Conservation (phyloP, 2,329 filamentous ascomycete species). For the Ophiostoma himal-ulmi region DNA sequence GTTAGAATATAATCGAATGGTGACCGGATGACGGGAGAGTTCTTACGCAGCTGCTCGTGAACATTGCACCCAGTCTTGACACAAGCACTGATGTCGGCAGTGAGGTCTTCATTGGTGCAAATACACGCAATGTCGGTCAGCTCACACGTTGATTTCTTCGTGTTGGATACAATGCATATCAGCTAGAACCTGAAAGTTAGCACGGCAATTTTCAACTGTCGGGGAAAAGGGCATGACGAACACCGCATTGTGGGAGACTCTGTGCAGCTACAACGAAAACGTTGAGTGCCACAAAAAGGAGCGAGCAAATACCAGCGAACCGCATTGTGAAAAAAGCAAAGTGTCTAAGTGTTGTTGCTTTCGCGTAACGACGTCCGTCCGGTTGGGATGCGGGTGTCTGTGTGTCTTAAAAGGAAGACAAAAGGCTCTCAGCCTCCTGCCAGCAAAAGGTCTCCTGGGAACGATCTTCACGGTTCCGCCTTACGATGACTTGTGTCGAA, state of each 20-base stretch:
- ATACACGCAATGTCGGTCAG: not conserved
- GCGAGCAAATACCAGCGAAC: not conserved
- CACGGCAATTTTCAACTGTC: not conserved
- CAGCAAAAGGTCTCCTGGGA: not conserved
- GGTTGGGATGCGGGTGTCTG: not conserved
- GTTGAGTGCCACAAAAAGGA: not conserved
- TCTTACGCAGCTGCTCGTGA: not conserved
- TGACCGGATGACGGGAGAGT: not conserved
- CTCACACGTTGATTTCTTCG: not conserved
- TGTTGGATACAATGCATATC: not conserved
- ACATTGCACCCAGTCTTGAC: not conserved
- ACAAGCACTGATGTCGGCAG: not conserved
- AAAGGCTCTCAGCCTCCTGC: not conserved
- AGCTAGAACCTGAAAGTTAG: not conserved
- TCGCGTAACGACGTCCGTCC: not conserved
- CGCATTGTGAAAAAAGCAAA: not conserved
- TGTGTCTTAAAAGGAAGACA: not conserved
- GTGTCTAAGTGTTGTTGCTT: not conserved
- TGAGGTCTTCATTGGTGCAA: not conserved
- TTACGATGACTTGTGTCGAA: not conserved
- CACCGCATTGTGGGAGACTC: not conserved
- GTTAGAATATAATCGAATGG: not conserved
- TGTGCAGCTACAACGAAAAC: not conserved
- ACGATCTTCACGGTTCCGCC: not conserved
- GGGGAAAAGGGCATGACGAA: not conserved